Evolutionary conservation across 306 rosid genomes (phyloP).

Genomic region (Castanea crenata): DNA sequence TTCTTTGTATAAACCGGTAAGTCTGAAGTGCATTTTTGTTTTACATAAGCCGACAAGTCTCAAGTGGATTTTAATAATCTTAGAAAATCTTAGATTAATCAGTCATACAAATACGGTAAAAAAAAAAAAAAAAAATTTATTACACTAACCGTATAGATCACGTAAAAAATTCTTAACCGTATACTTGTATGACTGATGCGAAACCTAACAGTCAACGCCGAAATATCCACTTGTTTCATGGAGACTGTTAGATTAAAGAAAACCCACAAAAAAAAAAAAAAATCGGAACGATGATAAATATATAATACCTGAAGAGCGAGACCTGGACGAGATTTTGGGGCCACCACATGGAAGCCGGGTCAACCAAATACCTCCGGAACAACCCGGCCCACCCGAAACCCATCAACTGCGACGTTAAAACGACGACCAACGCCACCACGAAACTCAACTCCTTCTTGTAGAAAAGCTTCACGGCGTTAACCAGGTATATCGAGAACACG

Average conservation of each 20-base stretch:
- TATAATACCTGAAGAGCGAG: constrained; percentile 62
- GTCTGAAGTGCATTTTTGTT: too few species aligned
- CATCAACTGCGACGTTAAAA: constrained; percentile 78
- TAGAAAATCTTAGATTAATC: too few species aligned
- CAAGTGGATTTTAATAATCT: too few species aligned
- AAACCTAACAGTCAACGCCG: too few species aligned
- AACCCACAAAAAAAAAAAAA: background rate
- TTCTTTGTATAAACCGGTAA: too few species aligned
- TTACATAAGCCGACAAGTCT: too few species aligned
- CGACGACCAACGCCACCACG: constrained; percentile 59
- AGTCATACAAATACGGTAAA: too few species aligned
- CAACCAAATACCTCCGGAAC: constrained; percentile 66
- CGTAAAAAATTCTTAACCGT: accelerated
- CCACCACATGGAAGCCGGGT: constrained; percentile 95
- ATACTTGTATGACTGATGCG: too few species aligned
- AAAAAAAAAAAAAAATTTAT: too few species aligned
- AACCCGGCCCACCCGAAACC: constrained; percentile 92
- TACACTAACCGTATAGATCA: accelerated
- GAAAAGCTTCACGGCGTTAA: constrained; percentile 44
- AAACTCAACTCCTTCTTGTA: constrained; percentile 41
- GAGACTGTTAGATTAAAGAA: background rate
- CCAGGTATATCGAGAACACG: constrained; percentile 64
- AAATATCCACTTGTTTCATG: too few species aligned
- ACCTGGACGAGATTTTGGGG: constrained; percentile 78
- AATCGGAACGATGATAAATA: background rate